Percentiles rank a stretch among this genome's conserved stretches.
phyloP scores from a whole-genome alignment of 768 basidiomycete species.

The Tulasnella calospora region DNA sequence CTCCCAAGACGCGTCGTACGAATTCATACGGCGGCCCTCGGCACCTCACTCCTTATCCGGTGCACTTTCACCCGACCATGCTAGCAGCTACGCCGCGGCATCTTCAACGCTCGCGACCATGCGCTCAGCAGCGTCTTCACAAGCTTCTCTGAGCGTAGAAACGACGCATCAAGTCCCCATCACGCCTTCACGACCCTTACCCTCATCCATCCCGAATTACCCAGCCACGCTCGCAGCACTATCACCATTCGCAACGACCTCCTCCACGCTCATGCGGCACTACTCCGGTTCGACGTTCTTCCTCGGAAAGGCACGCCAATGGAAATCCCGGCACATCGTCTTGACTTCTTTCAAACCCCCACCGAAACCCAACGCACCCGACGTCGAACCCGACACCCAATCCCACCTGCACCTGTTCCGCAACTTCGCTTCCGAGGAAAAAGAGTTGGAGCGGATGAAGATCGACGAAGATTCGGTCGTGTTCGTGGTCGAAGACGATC shows the following conservation, averaged over 20 bases:
- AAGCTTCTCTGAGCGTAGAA: background rate
- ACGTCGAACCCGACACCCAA: slow-evolving; percentile 14
- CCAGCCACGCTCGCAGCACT: slow-evolving; percentile 10
- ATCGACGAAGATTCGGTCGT: slow-evolving; percentile 26
- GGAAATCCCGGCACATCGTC: slow-evolving; percentile 23
- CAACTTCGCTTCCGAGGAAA: slow-evolving; percentile 12
- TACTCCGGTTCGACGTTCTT: slow-evolving; percentile 17
- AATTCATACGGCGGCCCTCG: background rate
- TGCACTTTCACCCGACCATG: background rate
- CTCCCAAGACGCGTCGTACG: background rate
- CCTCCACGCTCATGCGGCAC: slow-evolving; percentile 15
- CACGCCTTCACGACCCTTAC: background rate
- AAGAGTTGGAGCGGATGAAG: slow-evolving; percentile 23
- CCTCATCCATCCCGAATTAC: background rate
- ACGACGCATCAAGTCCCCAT: background rate
- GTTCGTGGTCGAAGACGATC: slow-evolving; percentile 20
- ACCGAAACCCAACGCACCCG: slow-evolving; percentile 3
- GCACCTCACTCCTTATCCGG: background rate
- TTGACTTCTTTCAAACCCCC: slow-evolving; percentile 22
- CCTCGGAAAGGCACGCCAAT: slow-evolving; percentile 8
- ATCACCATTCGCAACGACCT: slow-evolving; percentile 11
- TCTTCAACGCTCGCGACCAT: slow-evolving; percentile 1
- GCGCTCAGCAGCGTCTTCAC: background rate
- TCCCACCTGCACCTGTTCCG: slow-evolving; percentile 24
- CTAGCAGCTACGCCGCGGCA: background rate